A percentile compares a stretch with the other conserved stretches of the same genome.
phyloP scores from a whole-genome alignment of 495 filamentous ascomycete species.

The Aspergillus biplanus region DNA sequence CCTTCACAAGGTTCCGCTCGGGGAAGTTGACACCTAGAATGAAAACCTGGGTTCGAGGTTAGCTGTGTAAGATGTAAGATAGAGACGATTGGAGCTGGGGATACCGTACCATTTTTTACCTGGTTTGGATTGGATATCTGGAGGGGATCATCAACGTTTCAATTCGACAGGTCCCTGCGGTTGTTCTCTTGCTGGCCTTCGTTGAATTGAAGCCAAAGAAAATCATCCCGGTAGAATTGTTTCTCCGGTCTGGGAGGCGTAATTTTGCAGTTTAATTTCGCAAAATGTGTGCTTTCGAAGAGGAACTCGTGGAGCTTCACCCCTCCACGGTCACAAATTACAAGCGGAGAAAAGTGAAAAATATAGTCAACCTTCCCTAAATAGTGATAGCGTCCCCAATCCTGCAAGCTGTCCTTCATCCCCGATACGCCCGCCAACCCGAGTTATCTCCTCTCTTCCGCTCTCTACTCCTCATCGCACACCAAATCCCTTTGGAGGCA shows the following conservation, averaged over 20 bases:
- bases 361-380: constrained; percentile 10
- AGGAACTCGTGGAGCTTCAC: neutral
- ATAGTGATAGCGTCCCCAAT: constrained; percentile 31
- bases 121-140: constrained; percentile 7
- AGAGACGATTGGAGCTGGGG: neutral
- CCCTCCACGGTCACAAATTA: constrained; percentile 8
- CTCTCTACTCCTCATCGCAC: constrained; percentile 17
- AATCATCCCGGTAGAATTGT: constrained; percentile 40
- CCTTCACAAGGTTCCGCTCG: constrained; percentile 80
- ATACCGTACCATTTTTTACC: constrained; percentile 37
- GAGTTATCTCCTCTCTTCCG: constrained; percentile 19
- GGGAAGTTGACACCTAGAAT: constrained; percentile 85
- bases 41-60: constrained; percentile 61
- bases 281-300: neutral
- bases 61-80: neutral
- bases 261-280: constrained; percentile 11
- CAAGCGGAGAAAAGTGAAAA: neutral
- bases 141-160: neutral
- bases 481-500: constrained; percentile 12
- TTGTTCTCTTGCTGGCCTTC: constrained; percentile 26
- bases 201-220: constrained; percentile 30
- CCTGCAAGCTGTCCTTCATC: constrained; percentile 48
- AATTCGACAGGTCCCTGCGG: neutral
- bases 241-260: constrained; percentile 33
- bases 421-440: constrained; percentile 21